Base-by-base conservation (phyloP, 768 basidiomycete species). In the Phaffia tasmanica region DNA sequence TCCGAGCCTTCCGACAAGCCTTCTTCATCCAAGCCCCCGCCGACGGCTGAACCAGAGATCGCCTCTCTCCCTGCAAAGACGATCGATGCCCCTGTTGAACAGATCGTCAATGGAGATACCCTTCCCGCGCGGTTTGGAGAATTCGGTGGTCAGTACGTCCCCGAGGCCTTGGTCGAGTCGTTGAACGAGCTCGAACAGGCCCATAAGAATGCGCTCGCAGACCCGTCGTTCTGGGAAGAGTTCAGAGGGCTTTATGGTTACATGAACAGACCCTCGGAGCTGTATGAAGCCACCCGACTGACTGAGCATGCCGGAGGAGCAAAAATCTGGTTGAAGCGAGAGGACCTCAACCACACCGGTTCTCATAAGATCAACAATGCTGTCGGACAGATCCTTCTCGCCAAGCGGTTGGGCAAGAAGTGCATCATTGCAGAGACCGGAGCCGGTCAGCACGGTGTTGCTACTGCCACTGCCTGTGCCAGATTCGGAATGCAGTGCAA, bases 341-440 rank as follows among this genome's bases (percentile, higher is more conserved):
- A 77, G 69, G 77, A 77, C 62, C 62, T 77, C 67, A 99, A 99
- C 75, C 94, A 98, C 75, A 98, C 95, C 0, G 95, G 95, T 19
- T 97, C 93, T 14, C 95, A 99, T 78, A 99, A 98, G 77, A 98
- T 99, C 74, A 98, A 98, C 78, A 99, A 99, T 75, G 94, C 94
- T 27, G 86, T 99, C 67, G 95, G 95, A 47, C 93, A 94, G 81
- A 93, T 98, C 69, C 81, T 99, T 21, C 83, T 99, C 30, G 95
- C 95, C n/a, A 83, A 83, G 56, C 84, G 95, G 55, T 79, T 98
- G 67, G 95, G 95, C 23, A 99, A 99, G 79, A 95, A 81, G 49
- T 84, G 93, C 63, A 98, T 99, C 73, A 98, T 98, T 71, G 95
- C 95, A 42, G 95, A 99, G 80, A 98, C 95, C 1, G 95, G 95